phyloP scores from a whole-genome alignment of 1,284 basidiomycete genomes.

The Wallemia mellicola region DNA sequence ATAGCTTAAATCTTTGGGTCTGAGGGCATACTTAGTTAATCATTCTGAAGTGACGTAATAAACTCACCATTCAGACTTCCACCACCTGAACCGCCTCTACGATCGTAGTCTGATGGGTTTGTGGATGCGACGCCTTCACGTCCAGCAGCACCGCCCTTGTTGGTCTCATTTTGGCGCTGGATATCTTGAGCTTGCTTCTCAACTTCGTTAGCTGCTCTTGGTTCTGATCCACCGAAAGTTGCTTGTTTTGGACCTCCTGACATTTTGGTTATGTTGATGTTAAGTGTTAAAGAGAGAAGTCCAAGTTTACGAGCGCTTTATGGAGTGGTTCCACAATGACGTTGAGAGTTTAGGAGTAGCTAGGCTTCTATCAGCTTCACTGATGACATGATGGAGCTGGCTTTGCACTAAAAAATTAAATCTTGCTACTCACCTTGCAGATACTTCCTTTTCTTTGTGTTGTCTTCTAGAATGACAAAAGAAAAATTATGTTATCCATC shows the following conservation, averaged over 20 bases:
- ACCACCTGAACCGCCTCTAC: background rate
- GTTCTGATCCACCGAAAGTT: background rate
- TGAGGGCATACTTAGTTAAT: too few species aligned
- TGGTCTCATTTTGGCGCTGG: background rate
- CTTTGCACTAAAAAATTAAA: too few species aligned
- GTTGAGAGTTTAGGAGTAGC: background rate
- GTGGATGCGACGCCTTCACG: background rate
- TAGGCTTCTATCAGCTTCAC: background rate
- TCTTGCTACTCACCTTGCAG: too few species aligned
- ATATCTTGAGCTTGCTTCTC: slow-evolving; percentile 1
- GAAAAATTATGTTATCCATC: too few species aligned
- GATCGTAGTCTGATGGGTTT: background rate
- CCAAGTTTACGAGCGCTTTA: background rate
- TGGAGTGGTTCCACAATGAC: background rate
- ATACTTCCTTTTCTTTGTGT: too few species aligned
- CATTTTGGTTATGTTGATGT: background rate
- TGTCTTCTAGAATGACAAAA: too few species aligned
- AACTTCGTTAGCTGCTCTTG: background rate
- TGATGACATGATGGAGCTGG: too few species aligned
- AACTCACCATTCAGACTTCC: background rate
- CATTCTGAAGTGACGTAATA: too few species aligned
- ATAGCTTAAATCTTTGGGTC: too few species aligned
- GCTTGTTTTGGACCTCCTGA: background rate
- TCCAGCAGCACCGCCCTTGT: background rate
- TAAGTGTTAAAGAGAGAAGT: background rate